phyloP scores from a whole-genome alignment of 192 early-diverging fungal genomes.

The Linnemannia exigua region DNA sequence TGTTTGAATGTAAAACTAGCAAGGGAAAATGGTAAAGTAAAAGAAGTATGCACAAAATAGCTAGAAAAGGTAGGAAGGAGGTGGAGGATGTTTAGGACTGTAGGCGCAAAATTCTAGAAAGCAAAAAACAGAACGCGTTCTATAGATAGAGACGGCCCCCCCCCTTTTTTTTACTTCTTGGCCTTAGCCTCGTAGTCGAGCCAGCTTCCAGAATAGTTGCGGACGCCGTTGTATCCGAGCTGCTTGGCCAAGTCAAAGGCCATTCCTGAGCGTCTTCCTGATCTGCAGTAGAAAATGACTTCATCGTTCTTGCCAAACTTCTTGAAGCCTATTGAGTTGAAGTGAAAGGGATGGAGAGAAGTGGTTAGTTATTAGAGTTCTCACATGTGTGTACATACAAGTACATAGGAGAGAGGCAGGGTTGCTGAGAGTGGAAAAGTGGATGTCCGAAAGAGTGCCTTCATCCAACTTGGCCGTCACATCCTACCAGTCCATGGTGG shows the following conservation, averaged over 20 bases:
- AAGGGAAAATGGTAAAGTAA: not conserved
- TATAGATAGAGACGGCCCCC: not conserved
- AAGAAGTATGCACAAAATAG: not conserved
- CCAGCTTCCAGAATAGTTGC: slow-evolving; percentile 67
- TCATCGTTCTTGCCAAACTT: slow-evolving; percentile 67
- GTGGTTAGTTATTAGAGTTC: slow-evolving; percentile 1
- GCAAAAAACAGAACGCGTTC: not conserved
- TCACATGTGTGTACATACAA: not conserved
- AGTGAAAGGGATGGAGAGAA: not conserved
- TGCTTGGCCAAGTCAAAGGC: slow-evolving; percentile 70
- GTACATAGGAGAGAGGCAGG: not conserved
- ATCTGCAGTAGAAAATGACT: slow-evolving; percentile 79
- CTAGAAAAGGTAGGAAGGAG: not conserved
- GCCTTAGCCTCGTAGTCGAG: slow-evolving; percentile 62
- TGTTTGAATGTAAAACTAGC: not conserved
- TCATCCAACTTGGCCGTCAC: not conserved
- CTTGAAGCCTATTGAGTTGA: slow-evolving; percentile 59
- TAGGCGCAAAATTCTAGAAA: not conserved
- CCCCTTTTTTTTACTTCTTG: slow-evolving; percentile 42
- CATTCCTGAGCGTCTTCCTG: slow-evolving; percentile 74
- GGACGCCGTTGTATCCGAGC: slow-evolving; percentile 64
- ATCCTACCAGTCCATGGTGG: not conserved
- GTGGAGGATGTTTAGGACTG: not conserved
- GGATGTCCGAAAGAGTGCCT: not conserved
- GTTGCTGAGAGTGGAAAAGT: not conserved